These are phyloP conservation scores for Debaryomyces nepalensis DNA, from an alignment of 1,139 yeast genomes.

Conservation along the genomic window DNA sequence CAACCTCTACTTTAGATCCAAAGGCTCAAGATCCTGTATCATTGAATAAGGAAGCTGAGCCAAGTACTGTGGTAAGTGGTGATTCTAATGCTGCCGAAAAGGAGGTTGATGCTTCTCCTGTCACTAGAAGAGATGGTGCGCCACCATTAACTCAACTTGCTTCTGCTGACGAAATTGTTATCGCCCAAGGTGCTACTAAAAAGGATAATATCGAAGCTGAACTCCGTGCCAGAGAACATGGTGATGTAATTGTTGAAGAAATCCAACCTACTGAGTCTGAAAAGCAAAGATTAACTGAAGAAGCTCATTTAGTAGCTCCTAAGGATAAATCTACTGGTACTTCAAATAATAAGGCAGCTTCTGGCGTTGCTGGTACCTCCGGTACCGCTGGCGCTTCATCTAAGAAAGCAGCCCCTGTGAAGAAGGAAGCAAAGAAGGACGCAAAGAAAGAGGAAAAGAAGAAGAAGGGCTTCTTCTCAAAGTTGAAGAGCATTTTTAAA, in stretches of 20 bases:
- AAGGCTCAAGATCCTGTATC: conserved; percentile 20
- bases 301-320: conserved; percentile 31
- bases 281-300: conserved; percentile 37
- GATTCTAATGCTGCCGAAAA: conserved; percentile 17
- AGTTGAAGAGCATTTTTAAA: conserved; percentile 49
- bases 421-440: conserved; percentile 23
- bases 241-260: conserved; percentile 47
- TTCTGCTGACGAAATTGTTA: conserved; percentile 43
- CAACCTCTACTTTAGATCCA: conserved; percentile 37
- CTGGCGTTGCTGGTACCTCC: conserved; percentile 10
- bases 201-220: conserved; percentile 39
- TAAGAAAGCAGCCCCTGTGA: conserved; percentile 8
- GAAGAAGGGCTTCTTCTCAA: conserved; percentile 51
- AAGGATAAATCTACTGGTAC: conserved; percentile 15
- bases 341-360: conserved; percentile 13
- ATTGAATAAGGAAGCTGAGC: not conserved
- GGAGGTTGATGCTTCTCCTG: conserved; percentile 31
- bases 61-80: not conserved
- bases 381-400: conserved; percentile 14
- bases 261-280: conserved; percentile 48
- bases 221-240: conserved; percentile 42
- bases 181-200: conserved; percentile 41
- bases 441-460: conserved; percentile 30
- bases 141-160: conserved; percentile 17
- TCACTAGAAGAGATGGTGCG: conserved; percentile 8